phyloP scores from a whole-genome alignment of 1,139 yeast species.

The Candida smagusa region DNA sequence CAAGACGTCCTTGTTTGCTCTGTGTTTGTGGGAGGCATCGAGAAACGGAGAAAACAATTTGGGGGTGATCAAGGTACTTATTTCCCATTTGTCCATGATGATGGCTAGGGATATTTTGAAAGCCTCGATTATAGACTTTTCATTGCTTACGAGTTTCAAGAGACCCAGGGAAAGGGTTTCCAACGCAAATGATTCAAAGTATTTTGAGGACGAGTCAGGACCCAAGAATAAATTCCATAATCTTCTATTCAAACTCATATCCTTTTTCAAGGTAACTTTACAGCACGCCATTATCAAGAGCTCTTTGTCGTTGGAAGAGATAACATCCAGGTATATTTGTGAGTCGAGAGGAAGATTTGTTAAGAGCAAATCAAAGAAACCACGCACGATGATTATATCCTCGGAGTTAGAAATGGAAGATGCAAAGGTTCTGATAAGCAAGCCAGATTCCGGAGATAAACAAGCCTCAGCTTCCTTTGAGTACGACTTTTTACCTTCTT shows the following conservation, averaged over 20 bases:
- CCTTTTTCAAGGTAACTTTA: slow-evolving; percentile 68
- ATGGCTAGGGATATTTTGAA: slow-evolving; percentile 61
- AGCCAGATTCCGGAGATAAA: slow-evolving; percentile 74
- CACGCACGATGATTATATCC: slow-evolving; percentile 76
- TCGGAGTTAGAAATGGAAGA: slow-evolving; percentile 54
- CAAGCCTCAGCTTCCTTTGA: slow-evolving; percentile 58
- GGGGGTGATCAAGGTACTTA: slow-evolving; percentile 73
- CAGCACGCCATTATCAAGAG: slow-evolving; percentile 62
- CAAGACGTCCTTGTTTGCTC: slow-evolving; percentile 40
- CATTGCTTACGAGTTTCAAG: slow-evolving; percentile 40
- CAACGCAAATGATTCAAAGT: slow-evolving; percentile 58
- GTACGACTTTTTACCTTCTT: slow-evolving; percentile 16
- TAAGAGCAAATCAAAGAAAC: slow-evolving; percentile 78
- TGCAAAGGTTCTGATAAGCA: slow-evolving; percentile 70
- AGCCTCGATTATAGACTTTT: slow-evolving; percentile 42
- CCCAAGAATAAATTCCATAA: slow-evolving; percentile 92
- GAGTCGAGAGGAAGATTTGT: slow-evolving; percentile 65
- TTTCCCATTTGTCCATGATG: slow-evolving; percentile 91
- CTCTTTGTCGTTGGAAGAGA: slow-evolving; percentile 53
- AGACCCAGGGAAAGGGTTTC: slow-evolving; percentile 51
- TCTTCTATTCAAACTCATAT: slow-evolving; percentile 90
- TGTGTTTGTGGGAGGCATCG: slow-evolving; percentile 25
- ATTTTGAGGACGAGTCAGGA: slow-evolving; percentile 50
- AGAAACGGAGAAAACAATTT: slow-evolving; percentile 64
- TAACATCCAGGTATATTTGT: slow-evolving; percentile 47